Base-by-base conservation (phyloP, 2,329 filamentous ascomycete species). In the Xylaria sp. region DNA sequence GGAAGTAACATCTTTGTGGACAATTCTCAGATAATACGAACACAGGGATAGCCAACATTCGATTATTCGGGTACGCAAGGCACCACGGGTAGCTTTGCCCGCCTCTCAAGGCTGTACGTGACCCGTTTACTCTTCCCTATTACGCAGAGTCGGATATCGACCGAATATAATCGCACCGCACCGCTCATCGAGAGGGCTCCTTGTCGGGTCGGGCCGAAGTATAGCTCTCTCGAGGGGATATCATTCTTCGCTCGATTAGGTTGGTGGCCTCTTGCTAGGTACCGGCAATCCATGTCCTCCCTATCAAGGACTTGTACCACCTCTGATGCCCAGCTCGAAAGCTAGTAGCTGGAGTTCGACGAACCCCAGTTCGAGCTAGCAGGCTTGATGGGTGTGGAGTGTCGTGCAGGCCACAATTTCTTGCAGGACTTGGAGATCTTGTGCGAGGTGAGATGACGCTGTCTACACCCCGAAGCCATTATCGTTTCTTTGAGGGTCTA, bases 371-470 rank as follows among this genome's bases (percentile, higher is more conserved):
- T 63, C 56, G 34, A 60, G 68, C 73, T 69, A 66, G 56, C 66
- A 54, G 56, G 58, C 44, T 69, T 59, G 63, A 66, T 70, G 71
- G 62, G 65, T 70, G 73, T 67, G 74, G 74, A 70, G 70, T 74
- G 74, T 74, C 74, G 74, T 73, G 77, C 76, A 78, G 76, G 75
- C 76, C 78, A 76, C 77, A 76, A 70, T 74, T 66, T 68, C 76
- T 75, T 75, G 78, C 77, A 76, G 75, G 71, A 77, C 78, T 79
- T 74, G 73, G 75, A 84, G 84, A 86, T 86, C 84, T 84, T 83
- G 84, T 86, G 79, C 75, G 77, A 85, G 82, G 82, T 85, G 83
- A 85, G 81, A 80, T 75, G 78, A 84, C 80, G 81, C 77, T 78
- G 77, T 70, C 69, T 74, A 76, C 74, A 70, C 73, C 70, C 73